Conservation (phyloP, 495 filamentous ascomycete genomes). For the Aspergillus baeticus region DNA sequence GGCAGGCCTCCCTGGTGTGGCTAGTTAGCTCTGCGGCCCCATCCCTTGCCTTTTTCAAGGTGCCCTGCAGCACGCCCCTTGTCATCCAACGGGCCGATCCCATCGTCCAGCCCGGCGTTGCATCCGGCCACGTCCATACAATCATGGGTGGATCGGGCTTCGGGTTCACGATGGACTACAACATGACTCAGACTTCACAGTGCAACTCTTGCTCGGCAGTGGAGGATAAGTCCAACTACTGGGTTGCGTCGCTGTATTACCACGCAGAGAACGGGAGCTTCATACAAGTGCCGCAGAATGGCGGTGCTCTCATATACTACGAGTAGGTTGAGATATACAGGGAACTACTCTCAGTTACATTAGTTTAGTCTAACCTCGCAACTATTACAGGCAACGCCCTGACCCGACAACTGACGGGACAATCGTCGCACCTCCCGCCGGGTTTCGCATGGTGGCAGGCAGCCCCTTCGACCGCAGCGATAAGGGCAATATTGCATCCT, state of each 20-base stretch:
- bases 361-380: not conserved
- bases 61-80: constrained; percentile 1
- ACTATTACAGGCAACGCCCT: constrained; percentile 56
- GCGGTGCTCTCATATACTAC: constrained; percentile 48
- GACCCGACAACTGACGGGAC: constrained; percentile 50
- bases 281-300: constrained; percentile 55
- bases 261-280: constrained; percentile 63
- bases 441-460: constrained; percentile 75
- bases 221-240: constrained; percentile 74
- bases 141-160: constrained; percentile 77
- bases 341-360: constrained; percentile 18
- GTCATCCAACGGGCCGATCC: constrained; percentile 52
- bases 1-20: too few relatives aligned
- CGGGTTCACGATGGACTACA: constrained; percentile 58
- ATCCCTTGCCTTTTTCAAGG: constrained; percentile 1
- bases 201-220: constrained; percentile 68
- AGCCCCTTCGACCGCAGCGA: constrained; percentile 26
- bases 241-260: constrained; percentile 71
- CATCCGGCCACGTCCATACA: constrained; percentile 69
- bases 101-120: constrained; percentile 55
- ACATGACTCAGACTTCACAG: constrained; percentile 52
- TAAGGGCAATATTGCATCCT: not conserved
- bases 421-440: constrained; percentile 66
- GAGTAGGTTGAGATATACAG: not conserved
- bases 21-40: too few relatives aligned